Conservation (phyloP, 805 yeast genomes). For the Saccharomycopsis fibuligera region DNA sequence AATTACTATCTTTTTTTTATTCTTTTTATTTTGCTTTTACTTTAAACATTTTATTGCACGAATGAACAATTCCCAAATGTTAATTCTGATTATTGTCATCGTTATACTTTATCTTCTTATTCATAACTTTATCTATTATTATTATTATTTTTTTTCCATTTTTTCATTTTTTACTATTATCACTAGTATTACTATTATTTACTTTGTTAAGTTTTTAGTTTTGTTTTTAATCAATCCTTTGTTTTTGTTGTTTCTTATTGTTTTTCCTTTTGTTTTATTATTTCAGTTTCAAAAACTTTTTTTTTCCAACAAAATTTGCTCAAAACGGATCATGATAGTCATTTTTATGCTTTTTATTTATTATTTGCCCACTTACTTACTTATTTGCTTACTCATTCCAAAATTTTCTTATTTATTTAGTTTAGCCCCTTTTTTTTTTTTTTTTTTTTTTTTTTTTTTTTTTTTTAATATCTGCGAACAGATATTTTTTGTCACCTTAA, state of each 20-base stretch:
- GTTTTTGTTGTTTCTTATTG: neutral
- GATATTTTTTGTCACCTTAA: neutral
- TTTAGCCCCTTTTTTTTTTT: neutral
- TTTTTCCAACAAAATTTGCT: neutral
- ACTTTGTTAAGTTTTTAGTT: no score
- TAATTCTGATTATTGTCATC: no score
- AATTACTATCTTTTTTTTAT: neutral
- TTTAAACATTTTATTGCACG: no score
- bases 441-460: neutral
- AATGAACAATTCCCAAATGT: no score
- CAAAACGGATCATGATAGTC: no score
- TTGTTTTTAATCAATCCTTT: neutral
- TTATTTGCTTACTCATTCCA: neutral
- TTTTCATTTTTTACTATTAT: no score
- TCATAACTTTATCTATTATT: neutral
- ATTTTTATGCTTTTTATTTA: no score
- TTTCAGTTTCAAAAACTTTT: neutral
- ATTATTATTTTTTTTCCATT: no score
- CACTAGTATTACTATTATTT: no score
- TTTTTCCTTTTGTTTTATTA: conserved; percentile 1
- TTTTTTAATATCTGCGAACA: neutral
- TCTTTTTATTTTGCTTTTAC: no score
- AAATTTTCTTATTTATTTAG: neutral
- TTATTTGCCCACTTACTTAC: neutral
- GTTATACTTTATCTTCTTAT: no score